Percentiles rank a stretch among this genome's conserved stretches.
Evolutionary conservation across 805 yeast species (phyloP).

Genomic region (Wickerhamomyces silvicola): DNA sequence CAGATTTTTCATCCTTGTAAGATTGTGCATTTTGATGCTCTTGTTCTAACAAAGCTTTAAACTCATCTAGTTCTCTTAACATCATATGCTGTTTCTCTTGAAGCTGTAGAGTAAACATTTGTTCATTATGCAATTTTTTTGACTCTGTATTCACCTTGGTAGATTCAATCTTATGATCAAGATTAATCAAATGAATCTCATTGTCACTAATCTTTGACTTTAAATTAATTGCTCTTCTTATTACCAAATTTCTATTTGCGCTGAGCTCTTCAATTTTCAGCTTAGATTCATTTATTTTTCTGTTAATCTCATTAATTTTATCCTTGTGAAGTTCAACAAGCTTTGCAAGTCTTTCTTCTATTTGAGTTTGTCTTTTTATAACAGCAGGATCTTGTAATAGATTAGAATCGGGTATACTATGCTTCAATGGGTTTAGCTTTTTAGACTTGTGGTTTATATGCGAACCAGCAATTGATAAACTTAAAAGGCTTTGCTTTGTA

Average conservation of each 20-base stretch:
- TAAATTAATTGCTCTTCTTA: slow-evolving; percentile 3
- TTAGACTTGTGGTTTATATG: background rate
- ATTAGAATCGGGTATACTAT: background rate
- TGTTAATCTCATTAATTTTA: slow-evolving; percentile 6
- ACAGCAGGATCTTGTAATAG: slow-evolving; percentile 11
- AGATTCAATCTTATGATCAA: slow-evolving; percentile 9
- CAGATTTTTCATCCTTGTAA: slow-evolving; percentile 18
- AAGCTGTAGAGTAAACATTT: slow-evolving; percentile 13
- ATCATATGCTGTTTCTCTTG: slow-evolving; percentile 25
- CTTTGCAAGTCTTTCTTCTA: slow-evolving; percentile 7
- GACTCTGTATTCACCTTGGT: slow-evolving; percentile 1
- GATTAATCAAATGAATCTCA: slow-evolving; percentile 9
- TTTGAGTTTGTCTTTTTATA: slow-evolving; percentile 8
- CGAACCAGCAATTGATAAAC: slow-evolving; percentile 1
- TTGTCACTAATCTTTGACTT: slow-evolving; percentile 11
- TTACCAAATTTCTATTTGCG: background rate
- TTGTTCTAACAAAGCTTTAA: slow-evolving; percentile 17
- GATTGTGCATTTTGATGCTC: slow-evolving; percentile 26
- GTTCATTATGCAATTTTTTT: slow-evolving; percentile 9
- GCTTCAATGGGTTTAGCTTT: background rate
- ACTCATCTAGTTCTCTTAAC: slow-evolving; percentile 27
- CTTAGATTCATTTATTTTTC: slow-evolving; percentile 5
- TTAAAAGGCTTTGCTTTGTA: background rate
- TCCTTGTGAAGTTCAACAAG: slow-evolving; percentile 7
- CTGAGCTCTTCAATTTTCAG: slow-evolving; percentile 5